Evolutionary conservation across 495 filamentous ascomycete genomes (phyloP).

Genomic region (Annulohypoxylon stygium): DNA sequence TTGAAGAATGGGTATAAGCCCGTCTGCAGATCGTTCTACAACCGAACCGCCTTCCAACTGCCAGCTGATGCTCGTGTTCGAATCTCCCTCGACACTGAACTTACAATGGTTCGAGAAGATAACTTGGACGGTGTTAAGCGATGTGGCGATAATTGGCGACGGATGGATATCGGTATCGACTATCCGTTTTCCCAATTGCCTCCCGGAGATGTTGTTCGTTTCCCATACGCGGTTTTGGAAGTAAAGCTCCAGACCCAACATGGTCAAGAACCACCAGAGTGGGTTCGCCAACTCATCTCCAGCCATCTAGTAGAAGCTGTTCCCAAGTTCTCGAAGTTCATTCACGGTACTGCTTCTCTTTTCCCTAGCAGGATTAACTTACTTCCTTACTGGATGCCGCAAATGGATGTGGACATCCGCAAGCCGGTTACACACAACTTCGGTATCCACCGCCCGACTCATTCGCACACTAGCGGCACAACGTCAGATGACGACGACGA

Average conservation of each 20-base stretch:
- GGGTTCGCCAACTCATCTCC: conserved; percentile 91
- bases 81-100: conserved; percentile 95
- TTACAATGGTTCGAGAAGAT: conserved; percentile 94
- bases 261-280: conserved; percentile 96
- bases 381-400: conserved; percentile 96
- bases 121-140: conserved; percentile 85
- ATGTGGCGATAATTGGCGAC: conserved; percentile 90
- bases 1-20: conserved; percentile 86
- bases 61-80: conserved; percentile 96
- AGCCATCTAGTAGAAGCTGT: conserved; percentile 97
- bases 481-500: conserved; percentile 79
- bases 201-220: conserved; percentile 84
- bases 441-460: conserved; percentile 83
- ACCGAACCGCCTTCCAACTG: conserved; percentile 96
- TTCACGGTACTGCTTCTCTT: conserved; percentile 89
- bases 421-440: conserved; percentile 89
- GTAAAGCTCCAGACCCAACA: conserved; percentile 98
- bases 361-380: conserved; percentile 91
- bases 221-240: conserved; percentile 96
- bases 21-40: conserved; percentile 94
- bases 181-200: conserved; percentile 93
- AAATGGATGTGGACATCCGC: conserved; percentile 98
- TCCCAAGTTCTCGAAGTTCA: conserved; percentile 99
- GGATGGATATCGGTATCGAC: conserved; percentile 98
- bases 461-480: conserved; percentile 79